Conservation (phyloP, 2,329 filamentous ascomycete genomes). For the Botrytis galanthina region DNA sequence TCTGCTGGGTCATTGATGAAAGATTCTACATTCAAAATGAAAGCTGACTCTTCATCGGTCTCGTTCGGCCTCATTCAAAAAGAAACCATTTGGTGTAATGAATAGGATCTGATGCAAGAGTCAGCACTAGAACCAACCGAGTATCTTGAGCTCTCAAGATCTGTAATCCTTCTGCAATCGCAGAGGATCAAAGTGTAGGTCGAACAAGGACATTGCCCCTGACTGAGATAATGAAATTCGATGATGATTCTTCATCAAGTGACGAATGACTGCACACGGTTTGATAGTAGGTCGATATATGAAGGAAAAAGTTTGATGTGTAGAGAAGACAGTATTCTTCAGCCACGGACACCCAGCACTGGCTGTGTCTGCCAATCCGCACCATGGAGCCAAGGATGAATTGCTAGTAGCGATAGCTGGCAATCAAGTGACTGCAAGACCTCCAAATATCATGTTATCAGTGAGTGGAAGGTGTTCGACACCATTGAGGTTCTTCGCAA, state of each 20-base stretch:
- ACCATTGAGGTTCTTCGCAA: background rate
- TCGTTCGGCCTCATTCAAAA: slow-evolving; percentile 3
- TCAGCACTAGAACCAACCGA: background rate
- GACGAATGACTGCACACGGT: background rate
- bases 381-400: background rate
- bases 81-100: background rate
- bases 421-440: slow-evolving; percentile 2
- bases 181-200: background rate
- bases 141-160: background rate
- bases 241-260: background rate
- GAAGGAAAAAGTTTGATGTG: background rate
- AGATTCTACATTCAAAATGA: background rate
- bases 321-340: background rate
- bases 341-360: background rate
- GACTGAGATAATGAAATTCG: background rate
- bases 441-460: background rate
- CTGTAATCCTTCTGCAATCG: background rate
- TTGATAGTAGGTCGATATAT: background rate
- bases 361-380: background rate
- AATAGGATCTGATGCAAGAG: background rate
- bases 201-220: background rate
- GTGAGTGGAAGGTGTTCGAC: no score
- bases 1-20: background rate
- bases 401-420: background rate
- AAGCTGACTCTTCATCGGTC: slow-evolving; percentile 4